Evolutionary conservation across 1,284 basidiomycete genomes (phyloP).

Genomic region (Sphagnurus paluster): DNA sequence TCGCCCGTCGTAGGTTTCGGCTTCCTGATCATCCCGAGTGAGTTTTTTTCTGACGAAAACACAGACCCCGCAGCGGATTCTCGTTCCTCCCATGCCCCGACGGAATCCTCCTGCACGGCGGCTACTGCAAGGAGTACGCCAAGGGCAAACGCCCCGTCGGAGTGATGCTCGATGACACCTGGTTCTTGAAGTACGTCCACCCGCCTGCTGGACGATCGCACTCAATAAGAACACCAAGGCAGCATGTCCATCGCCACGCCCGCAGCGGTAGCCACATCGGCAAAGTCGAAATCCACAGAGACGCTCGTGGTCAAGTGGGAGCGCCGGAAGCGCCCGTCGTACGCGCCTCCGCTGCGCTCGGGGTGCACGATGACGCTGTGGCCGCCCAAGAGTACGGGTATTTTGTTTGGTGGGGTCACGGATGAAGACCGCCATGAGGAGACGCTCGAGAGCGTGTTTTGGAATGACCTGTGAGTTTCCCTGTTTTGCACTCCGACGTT

Average conservation of each 20-base stretch:
- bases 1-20: slow-evolving; percentile 62
- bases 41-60: too few relatives aligned
- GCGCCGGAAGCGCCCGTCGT: slow-evolving; percentile 76
- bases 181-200: slow-evolving; percentile 72
- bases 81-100: slow-evolving; percentile 83
- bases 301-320: slow-evolving; percentile 80
- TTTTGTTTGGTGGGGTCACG: slow-evolving; percentile 90
- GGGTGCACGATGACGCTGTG: slow-evolving; percentile 88
- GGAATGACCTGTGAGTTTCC: slow-evolving; percentile 75
- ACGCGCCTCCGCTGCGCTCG: slow-evolving; percentile 70
- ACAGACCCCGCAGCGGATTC: slow-evolving; percentile 83
- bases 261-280: slow-evolving; percentile 14
- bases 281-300: slow-evolving; percentile 35
- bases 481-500: background rate
- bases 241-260: slow-evolving; percentile 13
- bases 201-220: background rate
- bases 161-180: slow-evolving; percentile 88
- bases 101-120: slow-evolving; percentile 86
- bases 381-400: slow-evolving; percentile 66
- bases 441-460: slow-evolving; percentile 81
- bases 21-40: slow-evolving; percentile 1
- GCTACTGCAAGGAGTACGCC: slow-evolving; percentile 90
- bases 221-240: too few relatives aligned
- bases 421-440: slow-evolving; percentile 91
- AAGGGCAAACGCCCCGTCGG: slow-evolving; percentile 89